Evolutionary conservation across 225 moss, liverwort and hornwort genomes (phyloP), one percentile per base, ranked within the genome.

Genomic region (Physcomitrium patens): DNA sequence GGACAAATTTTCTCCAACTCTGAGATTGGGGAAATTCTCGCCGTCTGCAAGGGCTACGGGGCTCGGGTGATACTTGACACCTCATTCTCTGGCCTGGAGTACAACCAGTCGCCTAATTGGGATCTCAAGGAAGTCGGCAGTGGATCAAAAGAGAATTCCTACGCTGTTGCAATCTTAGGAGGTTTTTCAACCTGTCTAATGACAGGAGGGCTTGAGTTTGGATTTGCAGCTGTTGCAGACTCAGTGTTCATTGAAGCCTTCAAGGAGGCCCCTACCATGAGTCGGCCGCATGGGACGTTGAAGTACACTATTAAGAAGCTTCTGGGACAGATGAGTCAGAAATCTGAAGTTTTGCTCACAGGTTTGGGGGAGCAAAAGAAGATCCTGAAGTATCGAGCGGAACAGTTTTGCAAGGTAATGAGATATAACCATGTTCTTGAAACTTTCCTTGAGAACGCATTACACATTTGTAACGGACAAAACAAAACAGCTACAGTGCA

Each of bases 231-330:
- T 51, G 80, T 92, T 48, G 76, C 60, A 3, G 90, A 90, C 67
- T 67, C 89, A 48, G 74, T 95, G 52, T 99, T 86, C 77, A 80
- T 93, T 24, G 93, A 92, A 67, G 87, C 84, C 66, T 92, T 99
- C 65, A 99, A 87, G 80, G 93, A 91, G 73, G 90, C 93, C n/a
- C 91, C 93, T 12, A 90, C 81, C 50, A 82, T 92, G 89, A 99
- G 85, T 61, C 93, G 89, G 69, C 93, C 99, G 42, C 99, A 99
- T 73, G 91, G 95, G 62, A 99, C 95, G 37, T 78, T 93, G 76
- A 93, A 86, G 71, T 99, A 95, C 74, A 90, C 94, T 13, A 88
- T 95, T 8, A 99, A 87, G 81, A 99, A 93, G 78, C 88, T 99
- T 46, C 79, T 99, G 27, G 87, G 82, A 18, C 93, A 89, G 86